Conservation (phyloP, 257 asterid species). For the Agastache rugosa region DNA sequence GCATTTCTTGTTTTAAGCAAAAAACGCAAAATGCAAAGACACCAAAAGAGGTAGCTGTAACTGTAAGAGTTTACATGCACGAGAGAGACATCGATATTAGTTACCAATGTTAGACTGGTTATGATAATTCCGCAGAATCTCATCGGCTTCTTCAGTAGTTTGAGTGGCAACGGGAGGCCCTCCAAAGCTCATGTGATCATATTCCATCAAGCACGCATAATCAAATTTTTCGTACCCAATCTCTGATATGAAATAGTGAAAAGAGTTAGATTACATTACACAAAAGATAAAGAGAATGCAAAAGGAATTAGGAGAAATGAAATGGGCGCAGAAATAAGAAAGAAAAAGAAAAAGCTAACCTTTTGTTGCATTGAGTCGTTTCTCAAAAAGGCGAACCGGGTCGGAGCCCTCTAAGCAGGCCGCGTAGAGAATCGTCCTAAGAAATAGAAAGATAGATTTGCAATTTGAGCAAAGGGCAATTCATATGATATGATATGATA, state of each 20-base stretch:
- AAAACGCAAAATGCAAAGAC: background rate
- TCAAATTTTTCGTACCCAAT: conserved; percentile 69
- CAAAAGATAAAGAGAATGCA: background rate
- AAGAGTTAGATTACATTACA: too few relatives aligned
- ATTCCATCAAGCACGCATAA: conserved; percentile 54
- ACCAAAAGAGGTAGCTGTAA: background rate
- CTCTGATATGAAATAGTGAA: conserved; percentile 54
- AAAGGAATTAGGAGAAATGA: background rate
- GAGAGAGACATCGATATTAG: background rate
- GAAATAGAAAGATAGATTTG: background rate
- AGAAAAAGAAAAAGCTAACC: conserved; percentile 43
- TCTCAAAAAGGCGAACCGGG: conserved; percentile 89
- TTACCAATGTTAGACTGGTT: conserved; percentile 81
- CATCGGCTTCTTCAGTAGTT: conserved; percentile 76
- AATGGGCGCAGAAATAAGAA: background rate
- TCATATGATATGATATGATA: background rate
- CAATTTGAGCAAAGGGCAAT: too few relatives aligned
- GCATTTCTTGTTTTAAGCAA: background rate
- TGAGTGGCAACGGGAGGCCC: conserved; percentile 80
- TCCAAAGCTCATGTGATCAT: conserved; percentile 94
- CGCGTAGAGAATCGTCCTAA: conserved; percentile 76
- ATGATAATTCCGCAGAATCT: conserved; percentile 54
- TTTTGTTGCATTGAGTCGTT: conserved; percentile 64
- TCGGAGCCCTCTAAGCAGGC: conserved; percentile 94
- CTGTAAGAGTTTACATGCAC: too few relatives aligned